Base-by-base conservation (phyloP, 345 rosid species). In the Citrus reticulata region DNA sequence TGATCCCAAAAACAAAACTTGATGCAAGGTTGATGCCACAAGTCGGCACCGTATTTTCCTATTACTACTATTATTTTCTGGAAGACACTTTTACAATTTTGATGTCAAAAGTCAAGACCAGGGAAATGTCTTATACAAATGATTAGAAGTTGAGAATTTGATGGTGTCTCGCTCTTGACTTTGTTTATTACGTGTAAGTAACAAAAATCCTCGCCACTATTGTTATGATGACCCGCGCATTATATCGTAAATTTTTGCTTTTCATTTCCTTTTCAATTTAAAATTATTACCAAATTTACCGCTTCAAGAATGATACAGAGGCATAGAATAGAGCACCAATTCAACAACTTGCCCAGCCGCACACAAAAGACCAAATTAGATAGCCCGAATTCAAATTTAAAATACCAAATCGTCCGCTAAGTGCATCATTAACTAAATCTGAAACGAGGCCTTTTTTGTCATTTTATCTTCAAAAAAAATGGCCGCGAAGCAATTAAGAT, bases 301-400 rank as follows among this genome's bases (percentile, higher is more conserved):
- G 2, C 3, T 4, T 5, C 39, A 9, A 51, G 62, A 6, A 30
- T 49, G 22, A 17, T 9, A 0, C 11, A 1, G 6, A 34, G 39
- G 54, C 46, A 63, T 1, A 2, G 82, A 78, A 63, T 0, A 4
- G 81, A 78, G 81, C 82, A 72, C 72, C 39, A 61, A 84, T 59
- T 22, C 83, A 72, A 68, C 81, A 71, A 59, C 78, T 13, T 46
- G 75, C 80, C 77, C 84, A 82, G 69, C 78, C 67, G 63, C 63
- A 9, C 14, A 35, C 29, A 39, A 13, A 46, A 42, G 3, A 42
- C 16, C 3, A 42, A 42, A 46, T 46, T 46, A 11, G 4, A 46
- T 13, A 3, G 4, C 14, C 16, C 16, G 51, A 42, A 2, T 25
- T 9, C 64, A 5, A 10, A 3, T 25, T 1, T 16, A 29, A 62